Base-by-base conservation (phyloP, 768 basidiomycete species). In the Naganishia friedmannii region DNA sequence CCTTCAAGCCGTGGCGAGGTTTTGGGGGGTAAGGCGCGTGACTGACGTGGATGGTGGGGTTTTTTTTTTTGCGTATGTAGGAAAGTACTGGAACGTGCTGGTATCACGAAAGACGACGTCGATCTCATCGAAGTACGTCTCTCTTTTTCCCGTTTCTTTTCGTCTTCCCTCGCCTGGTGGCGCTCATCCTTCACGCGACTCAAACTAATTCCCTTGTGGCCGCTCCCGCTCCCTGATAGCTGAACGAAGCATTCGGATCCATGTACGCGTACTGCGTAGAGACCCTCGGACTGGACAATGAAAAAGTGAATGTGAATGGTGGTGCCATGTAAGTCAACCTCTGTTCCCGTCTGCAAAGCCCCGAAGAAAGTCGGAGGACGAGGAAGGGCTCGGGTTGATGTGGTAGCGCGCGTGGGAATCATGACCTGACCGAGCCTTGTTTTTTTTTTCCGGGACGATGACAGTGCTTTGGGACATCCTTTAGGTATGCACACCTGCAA, bases 241-340 rank as follows among this genome's bases (percentile, higher is more conserved):
- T 95, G 79, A 95, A 95, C 76, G 92, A 94, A 76, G 92, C 92
- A 0, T 93, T 94, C 75, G 91, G 91, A 12, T 91, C 90, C 31
- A 75, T 74, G 74, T 90, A 86, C 69, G 86, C 89, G 0, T 91
- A 94, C 77, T 86, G 86, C 60, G 81, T 91, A 42, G 87, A 88
- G 73, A 78, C 85, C 69, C 86, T 93, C 21, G 84, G 84, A 15
- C 83, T 94, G 29, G 83, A 86, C 70, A 80, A 78, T n/a, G 83
- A 84, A 63, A 86, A 90, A 84, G 87, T 92, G 23, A 93, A 93
- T 75, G 90, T 91, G 31, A 92, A 93, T 70, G 92, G 93, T 19
- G 93, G 93, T 2, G 92, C 92, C 0, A 94, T 94, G 76, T 92
- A 91, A 26, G 83, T 92, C 51, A n/a, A n/a, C n/a, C n/a, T n/a